Conservation (phyloP, 805 yeast genomes). For the Grigorovia transvaalensis region DNA sequence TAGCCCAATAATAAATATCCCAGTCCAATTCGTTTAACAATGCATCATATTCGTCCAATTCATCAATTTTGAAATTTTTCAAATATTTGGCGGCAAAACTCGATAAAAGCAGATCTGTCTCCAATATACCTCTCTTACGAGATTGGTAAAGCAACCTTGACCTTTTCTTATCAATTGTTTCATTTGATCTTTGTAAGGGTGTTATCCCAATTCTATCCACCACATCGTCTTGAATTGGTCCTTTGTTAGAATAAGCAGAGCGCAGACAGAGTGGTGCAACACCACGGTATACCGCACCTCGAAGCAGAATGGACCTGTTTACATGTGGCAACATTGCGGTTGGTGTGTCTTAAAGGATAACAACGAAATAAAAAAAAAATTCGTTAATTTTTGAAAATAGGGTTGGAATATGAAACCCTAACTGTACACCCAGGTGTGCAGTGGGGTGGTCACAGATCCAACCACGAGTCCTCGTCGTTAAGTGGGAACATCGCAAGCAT, state of each 20-base stretch:
- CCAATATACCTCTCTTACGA: conserved; percentile 90
- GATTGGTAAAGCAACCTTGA: conserved; percentile 89
- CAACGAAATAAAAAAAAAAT: too few species aligned
- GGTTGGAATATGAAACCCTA: too few species aligned
- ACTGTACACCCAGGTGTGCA: too few species aligned
- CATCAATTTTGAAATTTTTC: conserved; percentile 43
- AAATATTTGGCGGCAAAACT: conserved; percentile 76
- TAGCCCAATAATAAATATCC: conserved; percentile 98
- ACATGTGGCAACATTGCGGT: too few species aligned
- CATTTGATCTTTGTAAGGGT: conserved; percentile 72
- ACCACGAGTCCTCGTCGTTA: conserved; percentile 25
- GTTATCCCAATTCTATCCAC: conserved; percentile 50
- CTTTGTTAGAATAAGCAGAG: neutral
- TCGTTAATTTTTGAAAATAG: too few species aligned
- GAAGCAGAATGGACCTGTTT: too few species aligned
- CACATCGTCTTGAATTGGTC: conserved; percentile 19
- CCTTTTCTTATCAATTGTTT: conserved; percentile 59
- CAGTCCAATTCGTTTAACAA: conserved; percentile 92
- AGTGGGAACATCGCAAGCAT: conserved; percentile 20
- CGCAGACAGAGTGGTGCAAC: too few species aligned
- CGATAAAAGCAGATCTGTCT: conserved; percentile 77
- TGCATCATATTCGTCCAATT: conserved; percentile 76
- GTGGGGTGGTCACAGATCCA: conserved; percentile 5
- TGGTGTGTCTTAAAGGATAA: too few species aligned
- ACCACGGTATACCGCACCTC: too few species aligned